Conservation (phyloP, 139 green algal genomes). For the Tetradesmus obliquus region DNA sequence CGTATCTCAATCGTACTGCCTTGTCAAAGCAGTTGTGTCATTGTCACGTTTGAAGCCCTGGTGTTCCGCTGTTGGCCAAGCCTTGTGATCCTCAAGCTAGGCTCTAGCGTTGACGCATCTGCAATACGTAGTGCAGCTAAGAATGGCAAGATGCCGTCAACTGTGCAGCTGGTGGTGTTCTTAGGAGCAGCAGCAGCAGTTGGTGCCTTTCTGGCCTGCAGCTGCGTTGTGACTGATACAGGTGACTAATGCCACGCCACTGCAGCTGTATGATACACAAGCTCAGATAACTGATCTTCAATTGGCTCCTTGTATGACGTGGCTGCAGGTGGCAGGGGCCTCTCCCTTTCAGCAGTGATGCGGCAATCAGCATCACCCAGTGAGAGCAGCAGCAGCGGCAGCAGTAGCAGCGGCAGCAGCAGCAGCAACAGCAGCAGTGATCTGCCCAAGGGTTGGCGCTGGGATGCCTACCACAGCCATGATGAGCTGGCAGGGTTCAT, state of each 20-base stretch:
- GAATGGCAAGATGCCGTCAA: not conserved
- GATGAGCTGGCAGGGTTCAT: not conserved
- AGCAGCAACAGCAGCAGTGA: constrained; percentile 2
- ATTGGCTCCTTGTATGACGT: not conserved
- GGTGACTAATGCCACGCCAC: not conserved
- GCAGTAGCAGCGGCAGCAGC: not conserved
- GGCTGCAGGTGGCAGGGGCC: not conserved
- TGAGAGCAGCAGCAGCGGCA: too few relatives aligned
- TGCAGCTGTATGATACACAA: too few relatives aligned
- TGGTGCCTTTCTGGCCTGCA: not conserved
- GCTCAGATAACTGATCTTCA: too few relatives aligned
- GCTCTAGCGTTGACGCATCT: too few relatives aligned
- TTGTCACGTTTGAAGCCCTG: not conserved
- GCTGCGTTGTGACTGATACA: not conserved
- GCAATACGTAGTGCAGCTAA: too few relatives aligned
- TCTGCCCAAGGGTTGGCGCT: not conserved
- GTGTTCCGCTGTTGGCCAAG: not conserved
- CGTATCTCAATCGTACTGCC: not conserved
- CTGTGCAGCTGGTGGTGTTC: not conserved
- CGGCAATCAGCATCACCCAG: not conserved
- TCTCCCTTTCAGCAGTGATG: not conserved
- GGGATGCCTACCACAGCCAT: constrained; percentile 10
- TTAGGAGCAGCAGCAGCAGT: not conserved
- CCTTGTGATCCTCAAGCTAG: too few relatives aligned
- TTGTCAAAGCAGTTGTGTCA: too few relatives aligned